Percentiles rank a stretch among this genome's conserved stretches.
Conservation (phyloP, 2,329 filamentous ascomycete species). For the Diaporthe longicolla region DNA sequence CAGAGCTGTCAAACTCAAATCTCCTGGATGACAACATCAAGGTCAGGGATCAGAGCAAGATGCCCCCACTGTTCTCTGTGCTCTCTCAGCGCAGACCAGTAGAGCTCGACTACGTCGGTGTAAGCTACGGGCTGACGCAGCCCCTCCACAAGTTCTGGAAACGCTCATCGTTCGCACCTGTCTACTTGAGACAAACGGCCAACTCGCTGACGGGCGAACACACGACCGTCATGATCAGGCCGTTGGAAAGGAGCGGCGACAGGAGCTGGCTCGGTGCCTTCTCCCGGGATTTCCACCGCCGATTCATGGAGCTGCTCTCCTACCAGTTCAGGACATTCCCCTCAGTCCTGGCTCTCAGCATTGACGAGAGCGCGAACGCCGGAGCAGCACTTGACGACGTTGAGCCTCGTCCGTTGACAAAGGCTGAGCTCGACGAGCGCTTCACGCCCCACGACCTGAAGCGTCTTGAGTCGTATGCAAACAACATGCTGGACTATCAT, state of each 20-base stretch:
- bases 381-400: conserved; percentile 76
- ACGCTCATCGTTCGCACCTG: conserved; percentile 84
- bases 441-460: conserved; percentile 96
- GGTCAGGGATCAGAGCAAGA: conserved; percentile 88
- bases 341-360: conserved; percentile 82
- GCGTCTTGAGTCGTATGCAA: conserved; percentile 93
- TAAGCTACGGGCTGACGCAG: conserved; percentile 92
- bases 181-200: conserved; percentile 93
- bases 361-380: conserved; percentile 86
- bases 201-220: conserved; percentile 98
- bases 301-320: conserved; percentile 91
- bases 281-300: conserved; percentile 90
- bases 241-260: conserved; percentile 78
- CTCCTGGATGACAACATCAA: conserved; percentile 90
- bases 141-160: conserved; percentile 98
- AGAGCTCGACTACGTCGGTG: conserved; percentile 90
- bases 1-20: conserved; percentile 81
- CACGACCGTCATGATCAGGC: conserved; percentile 96
- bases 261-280: conserved; percentile 91
- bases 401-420: conserved; percentile 72
- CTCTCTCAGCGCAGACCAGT: conserved; percentile 86
- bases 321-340: conserved; percentile 93
- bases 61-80: conserved; percentile 94
- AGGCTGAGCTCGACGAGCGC: conserved; percentile 80
- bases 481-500: conserved; percentile 98